Conservation (phyloP, 352 stramenopile species). For the Phytophthora hybrid region DNA sequence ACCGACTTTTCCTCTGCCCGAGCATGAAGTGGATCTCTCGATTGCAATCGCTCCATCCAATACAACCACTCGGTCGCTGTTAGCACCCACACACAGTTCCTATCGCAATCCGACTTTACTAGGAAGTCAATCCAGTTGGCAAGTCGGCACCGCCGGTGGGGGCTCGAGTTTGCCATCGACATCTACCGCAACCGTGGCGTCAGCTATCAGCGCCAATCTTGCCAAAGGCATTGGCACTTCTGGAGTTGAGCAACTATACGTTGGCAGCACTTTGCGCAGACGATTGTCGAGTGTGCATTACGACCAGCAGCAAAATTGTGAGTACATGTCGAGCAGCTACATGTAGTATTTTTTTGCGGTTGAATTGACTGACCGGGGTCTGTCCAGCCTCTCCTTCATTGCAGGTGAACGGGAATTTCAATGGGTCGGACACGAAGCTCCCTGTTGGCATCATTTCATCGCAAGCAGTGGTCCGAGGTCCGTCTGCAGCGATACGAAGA, state of each 20-base stretch:
- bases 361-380: slow-evolving; percentile 1
- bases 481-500: slow-evolving; percentile 37
- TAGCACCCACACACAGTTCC: slow-evolving; percentile 30
- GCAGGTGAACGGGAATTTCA: slow-evolving; percentile 25
- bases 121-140: slow-evolving; percentile 32
- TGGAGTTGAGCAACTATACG: slow-evolving; percentile 46
- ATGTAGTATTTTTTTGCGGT: not conserved
- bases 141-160: slow-evolving; percentile 18
- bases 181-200: slow-evolving; percentile 58
- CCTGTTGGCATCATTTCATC: slow-evolving; percentile 58
- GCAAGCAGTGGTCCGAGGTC: slow-evolving; percentile 52
- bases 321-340: not conserved
- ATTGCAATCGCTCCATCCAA: slow-evolving; percentile 60
- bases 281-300: slow-evolving; percentile 66
- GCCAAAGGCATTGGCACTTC: slow-evolving; percentile 17
- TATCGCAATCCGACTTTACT: slow-evolving; percentile 24
- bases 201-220: slow-evolving; percentile 43
- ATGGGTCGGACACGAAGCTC: slow-evolving; percentile 27
- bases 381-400: slow-evolving; percentile 26
- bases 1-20: slow-evolving; percentile 46
- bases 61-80: slow-evolving; percentile 54
- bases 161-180: slow-evolving; percentile 28
- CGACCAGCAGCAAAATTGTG: slow-evolving; percentile 53
- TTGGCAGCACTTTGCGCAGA: slow-evolving; percentile 47
- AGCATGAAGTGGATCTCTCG: slow-evolving; percentile 49